Conservation (phyloP, 441 rosid species). For the Euphorbia celastroides region DNA sequence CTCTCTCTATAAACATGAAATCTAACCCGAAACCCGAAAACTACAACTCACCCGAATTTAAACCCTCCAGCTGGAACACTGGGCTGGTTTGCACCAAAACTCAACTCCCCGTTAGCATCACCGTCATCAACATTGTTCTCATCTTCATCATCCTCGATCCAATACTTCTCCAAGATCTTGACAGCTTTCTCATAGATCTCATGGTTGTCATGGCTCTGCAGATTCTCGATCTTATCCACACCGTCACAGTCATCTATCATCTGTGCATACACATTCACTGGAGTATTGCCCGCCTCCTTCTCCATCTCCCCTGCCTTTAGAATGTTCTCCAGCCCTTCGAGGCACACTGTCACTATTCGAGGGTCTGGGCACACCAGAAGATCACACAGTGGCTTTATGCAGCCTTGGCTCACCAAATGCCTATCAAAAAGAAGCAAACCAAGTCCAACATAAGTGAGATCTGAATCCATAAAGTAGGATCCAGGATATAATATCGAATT, state of each 20-base stretch:
- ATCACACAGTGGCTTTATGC: conserved; percentile 78
- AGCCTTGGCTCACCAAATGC: conserved; percentile 57
- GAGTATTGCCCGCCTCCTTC: conserved; percentile 49
- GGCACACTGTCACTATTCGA: conserved; percentile 68
- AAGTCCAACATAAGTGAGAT: background rate
- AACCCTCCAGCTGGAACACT: conserved; percentile 60
- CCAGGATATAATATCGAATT: background rate
- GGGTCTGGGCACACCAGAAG: conserved; percentile 80
- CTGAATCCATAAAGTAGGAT: background rate
- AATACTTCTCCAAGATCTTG: conserved; percentile 68
- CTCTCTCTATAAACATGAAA: background rate
- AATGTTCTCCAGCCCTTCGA: conserved; percentile 79
- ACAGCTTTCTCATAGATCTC: conserved; percentile 77
- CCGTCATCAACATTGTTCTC: conserved; percentile 51
- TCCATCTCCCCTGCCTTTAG: conserved; percentile 78
- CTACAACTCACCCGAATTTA: conserved; percentile 42
- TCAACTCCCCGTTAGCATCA: conserved; percentile 25
- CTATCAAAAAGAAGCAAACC: conserved; percentile 27
- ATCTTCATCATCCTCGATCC: conserved; percentile 76
- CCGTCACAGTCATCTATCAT: conserved; percentile 76
- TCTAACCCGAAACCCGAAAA: background rate
- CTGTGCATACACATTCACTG: conserved; percentile 56
- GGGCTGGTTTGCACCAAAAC: conserved; percentile 14
- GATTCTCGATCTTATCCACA: conserved; percentile 61
- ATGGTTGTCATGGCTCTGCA: conserved; percentile 61